Evolutionary conservation across 768 basidiomycete species (phyloP).

Genomic region (Phanerochaete sordida): DNA sequence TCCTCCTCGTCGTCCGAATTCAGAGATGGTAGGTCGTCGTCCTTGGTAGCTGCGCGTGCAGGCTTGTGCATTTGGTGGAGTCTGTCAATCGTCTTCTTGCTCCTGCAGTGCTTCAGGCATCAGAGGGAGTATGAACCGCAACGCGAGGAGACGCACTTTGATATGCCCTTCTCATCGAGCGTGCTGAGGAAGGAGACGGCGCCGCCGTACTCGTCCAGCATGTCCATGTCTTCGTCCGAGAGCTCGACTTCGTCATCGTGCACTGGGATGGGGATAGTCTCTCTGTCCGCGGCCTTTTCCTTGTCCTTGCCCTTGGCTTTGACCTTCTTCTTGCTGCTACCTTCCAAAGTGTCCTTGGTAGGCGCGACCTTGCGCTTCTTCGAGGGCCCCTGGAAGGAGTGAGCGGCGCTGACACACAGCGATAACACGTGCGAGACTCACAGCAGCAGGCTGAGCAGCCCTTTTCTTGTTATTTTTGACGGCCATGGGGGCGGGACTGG

Average conservation of each 20-base stretch:
- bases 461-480: conserved; percentile 25
- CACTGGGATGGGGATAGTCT: conserved; percentile 58
- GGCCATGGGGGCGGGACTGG: conserved; percentile 20
- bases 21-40: conserved; percentile 67
- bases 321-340: conserved; percentile 24
- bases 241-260: conserved; percentile 51
- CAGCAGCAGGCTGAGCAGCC: conserved; percentile 27
- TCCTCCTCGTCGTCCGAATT: conserved; percentile 64
- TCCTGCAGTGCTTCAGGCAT: conserved; percentile 44
- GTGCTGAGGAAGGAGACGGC: conserved; percentile 63
- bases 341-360: conserved; percentile 16
- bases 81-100: conserved; percentile 77
- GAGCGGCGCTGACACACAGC: neutral
- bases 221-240: conserved; percentile 68
- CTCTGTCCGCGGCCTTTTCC: conserved; percentile 57
- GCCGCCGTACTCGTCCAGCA: conserved; percentile 61
- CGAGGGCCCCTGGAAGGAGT: conserved; percentile 34
- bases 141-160: conserved; percentile 49
- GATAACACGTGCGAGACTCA: conserved; percentile 12
- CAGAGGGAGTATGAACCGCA: neutral
- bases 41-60: conserved; percentile 34
- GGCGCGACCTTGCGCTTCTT: conserved; percentile 62
- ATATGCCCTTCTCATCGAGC: conserved; percentile 77
- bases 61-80: conserved; percentile 67
- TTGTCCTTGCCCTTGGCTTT: conserved; percentile 46